Percentiles rank a stretch among this genome's conserved stretches.
phyloP scores from a whole-genome alignment of 106 monocot genomes.

The Dendrobium chrysotoxum region DNA sequence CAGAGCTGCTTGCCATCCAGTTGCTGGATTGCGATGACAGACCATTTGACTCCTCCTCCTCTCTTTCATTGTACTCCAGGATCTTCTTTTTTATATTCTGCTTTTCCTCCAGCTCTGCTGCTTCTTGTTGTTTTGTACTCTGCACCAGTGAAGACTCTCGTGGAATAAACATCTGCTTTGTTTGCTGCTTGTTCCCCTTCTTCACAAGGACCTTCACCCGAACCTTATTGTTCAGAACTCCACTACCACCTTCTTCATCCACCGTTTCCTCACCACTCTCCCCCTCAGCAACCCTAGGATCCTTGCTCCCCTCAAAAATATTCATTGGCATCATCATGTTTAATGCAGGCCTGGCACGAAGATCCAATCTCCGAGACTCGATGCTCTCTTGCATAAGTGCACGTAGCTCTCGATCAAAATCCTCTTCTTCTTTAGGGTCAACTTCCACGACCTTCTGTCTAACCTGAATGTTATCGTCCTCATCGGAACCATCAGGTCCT shows the following conservation, averaged over 20 bases:
- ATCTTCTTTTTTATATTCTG: constrained; percentile 82
- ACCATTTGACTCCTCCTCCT: constrained; percentile 84
- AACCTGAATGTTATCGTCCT: constrained; percentile 74
- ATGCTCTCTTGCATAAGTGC: constrained; percentile 93
- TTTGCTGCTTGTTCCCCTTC: constrained; percentile 90
- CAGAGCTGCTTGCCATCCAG: constrained; percentile 42
- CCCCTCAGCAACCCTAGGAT: constrained; percentile 38
- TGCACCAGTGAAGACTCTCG: constrained; percentile 73
- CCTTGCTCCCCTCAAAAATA: constrained; percentile 77
- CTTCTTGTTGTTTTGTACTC: constrained; percentile 87
- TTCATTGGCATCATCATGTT: constrained; percentile 99
- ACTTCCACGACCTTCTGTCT: constrained; percentile 61
- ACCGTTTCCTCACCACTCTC: constrained; percentile 89
- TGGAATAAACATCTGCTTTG: constrained; percentile 90
- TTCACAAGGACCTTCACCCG: constrained; percentile 88
- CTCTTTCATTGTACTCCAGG: constrained; percentile 94
- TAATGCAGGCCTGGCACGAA: constrained; percentile 55
- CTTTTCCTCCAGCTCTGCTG: constrained; percentile 93
- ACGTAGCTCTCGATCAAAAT: constrained; percentile 83
- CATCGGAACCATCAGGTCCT: constrained; percentile 53
- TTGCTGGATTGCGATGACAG: constrained; percentile 26
- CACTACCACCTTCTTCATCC: constrained; percentile 64
- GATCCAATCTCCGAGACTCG: constrained; percentile 74
- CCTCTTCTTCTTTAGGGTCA: constrained; percentile 82
- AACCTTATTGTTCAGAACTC: constrained; percentile 39